Evolutionary conservation across 495 filamentous ascomycete genomes (phyloP).

Genomic region (Hypoxylon intermedium): DNA sequence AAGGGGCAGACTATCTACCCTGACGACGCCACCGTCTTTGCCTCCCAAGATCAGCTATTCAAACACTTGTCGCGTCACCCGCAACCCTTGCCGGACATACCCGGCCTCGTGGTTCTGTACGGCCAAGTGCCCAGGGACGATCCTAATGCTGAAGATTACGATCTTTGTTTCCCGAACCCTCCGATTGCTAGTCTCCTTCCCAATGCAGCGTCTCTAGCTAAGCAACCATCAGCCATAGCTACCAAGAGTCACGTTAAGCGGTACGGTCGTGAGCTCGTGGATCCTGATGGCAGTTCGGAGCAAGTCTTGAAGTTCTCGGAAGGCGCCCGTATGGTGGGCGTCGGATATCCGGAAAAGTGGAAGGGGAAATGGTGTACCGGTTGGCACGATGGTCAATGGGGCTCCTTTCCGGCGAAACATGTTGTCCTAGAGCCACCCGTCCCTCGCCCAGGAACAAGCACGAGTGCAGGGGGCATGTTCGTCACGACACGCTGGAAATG

Average conservation of each 20-base stretch:
- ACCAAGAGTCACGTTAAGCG: slow-evolving; percentile 44
- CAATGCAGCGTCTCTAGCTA: slow-evolving; percentile 37
- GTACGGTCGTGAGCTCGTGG: slow-evolving; percentile 35
- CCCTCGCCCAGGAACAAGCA: slow-evolving; percentile 10
- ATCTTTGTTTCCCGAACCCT: slow-evolving; percentile 51
- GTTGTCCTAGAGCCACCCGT: slow-evolving; percentile 46
- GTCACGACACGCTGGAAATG: slow-evolving; percentile 55
- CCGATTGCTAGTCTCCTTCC: slow-evolving; percentile 42
- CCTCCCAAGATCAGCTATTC: slow-evolving; percentile 42
- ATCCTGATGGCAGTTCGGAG: slow-evolving; percentile 47
- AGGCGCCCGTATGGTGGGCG: slow-evolving; percentile 53
- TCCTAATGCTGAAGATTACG: slow-evolving; percentile 44
- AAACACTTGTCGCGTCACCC: slow-evolving; percentile 47
- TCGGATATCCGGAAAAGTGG: slow-evolving; percentile 55
- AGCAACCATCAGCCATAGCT: slow-evolving; percentile 44
- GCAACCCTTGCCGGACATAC: slow-evolving; percentile 47
- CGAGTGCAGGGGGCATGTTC: slow-evolving; percentile 38
- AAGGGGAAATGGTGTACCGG: slow-evolving; percentile 54
- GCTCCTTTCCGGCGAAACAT: slow-evolving; percentile 49
- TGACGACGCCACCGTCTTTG: slow-evolving; percentile 51
- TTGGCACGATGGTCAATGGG: slow-evolving; percentile 54
- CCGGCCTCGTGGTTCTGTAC: slow-evolving; percentile 49
- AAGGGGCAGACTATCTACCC: slow-evolving; percentile 38
- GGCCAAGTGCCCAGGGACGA: slow-evolving; percentile 36
- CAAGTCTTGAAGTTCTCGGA: slow-evolving; percentile 52